phyloP scores from a whole-genome alignment of 192 early-diverging fungal genomes.

The Phlyctochytrium planicorne region DNA sequence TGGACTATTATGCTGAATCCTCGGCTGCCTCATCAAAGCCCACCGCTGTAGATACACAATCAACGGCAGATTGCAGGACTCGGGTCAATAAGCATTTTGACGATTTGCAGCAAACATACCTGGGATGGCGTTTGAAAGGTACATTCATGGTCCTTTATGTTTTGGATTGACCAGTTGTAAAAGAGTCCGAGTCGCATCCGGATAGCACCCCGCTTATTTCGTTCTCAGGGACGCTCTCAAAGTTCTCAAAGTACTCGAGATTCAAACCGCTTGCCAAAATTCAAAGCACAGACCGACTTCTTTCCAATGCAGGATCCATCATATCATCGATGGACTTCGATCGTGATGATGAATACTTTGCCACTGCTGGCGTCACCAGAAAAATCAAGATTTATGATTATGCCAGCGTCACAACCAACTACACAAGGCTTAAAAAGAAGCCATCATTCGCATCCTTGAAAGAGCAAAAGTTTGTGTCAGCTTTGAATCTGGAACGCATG shows the following conservation, averaged over 20 bases:
- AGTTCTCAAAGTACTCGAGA: conserved; percentile 65
- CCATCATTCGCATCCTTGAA: no score
- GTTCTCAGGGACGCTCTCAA: conserved; percentile 66
- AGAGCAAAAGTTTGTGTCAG: no score
- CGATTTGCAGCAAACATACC: conserved; percentile 75
- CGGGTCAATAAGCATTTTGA: no score
- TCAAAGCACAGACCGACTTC: conserved; percentile 70
- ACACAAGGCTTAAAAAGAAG: no score
- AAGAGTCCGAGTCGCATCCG: not conserved
- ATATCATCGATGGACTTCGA: conserved; percentile 95
- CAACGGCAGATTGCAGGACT: no score
- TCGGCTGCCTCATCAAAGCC: not conserved
- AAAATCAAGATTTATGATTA: conserved; percentile 95
- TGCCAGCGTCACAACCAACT: conserved; percentile 45
- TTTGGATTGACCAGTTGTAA: no score
- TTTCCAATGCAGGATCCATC: conserved; percentile 66
- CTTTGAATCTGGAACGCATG: no score
- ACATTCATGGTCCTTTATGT: no score
- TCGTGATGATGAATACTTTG: conserved; percentile 90
- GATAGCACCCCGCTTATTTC: not conserved
- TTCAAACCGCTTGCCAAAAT: conserved; percentile 77
- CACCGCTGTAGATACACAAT: conserved; percentile 4
- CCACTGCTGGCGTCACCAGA: conserved; percentile 85
- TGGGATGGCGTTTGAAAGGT: conserved; percentile 44
- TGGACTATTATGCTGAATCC: conserved; percentile 5